Percentiles rank a stretch among this genome's conserved stretches.
These are phyloP conservation scores for Camellia japonica DNA, from an alignment of 148 eudicot genomes.

Conservation along the genomic window DNA sequence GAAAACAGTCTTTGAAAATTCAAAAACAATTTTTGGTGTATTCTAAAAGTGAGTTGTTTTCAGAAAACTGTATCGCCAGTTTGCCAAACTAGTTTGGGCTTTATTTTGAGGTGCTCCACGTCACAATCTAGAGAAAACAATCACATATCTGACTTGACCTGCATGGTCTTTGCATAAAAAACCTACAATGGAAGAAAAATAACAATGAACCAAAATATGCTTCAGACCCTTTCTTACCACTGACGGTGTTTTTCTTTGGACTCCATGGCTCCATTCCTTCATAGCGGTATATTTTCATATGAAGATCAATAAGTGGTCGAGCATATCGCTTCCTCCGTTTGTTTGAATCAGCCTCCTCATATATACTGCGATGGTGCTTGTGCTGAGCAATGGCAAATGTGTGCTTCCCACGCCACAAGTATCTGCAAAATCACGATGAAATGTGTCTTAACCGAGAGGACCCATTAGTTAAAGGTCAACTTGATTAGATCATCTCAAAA, in stretches of 20 bases:
- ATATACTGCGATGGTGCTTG: constrained; percentile 81
- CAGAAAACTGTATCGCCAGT: too few species aligned
- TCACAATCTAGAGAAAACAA: too few species aligned
- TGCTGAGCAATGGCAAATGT: constrained; percentile 96
- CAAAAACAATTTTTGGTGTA: too few species aligned
- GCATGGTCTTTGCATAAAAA: neutral
- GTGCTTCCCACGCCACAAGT: constrained; percentile 94
- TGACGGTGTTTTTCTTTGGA: constrained; percentile 55
- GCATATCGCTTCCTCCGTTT: constrained; percentile 98
- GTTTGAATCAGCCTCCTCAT: constrained; percentile 98
- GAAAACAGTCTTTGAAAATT: too few species aligned
- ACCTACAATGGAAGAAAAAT: neutral
- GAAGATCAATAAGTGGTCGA: constrained; percentile 90
- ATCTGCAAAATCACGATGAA: constrained; percentile 40
- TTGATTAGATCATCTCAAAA: neutral
- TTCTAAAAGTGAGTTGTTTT: too few species aligned
- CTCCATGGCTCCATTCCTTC: constrained; percentile 94
- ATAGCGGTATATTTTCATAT: constrained; percentile 84
- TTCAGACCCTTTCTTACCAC: constrained; percentile 54
- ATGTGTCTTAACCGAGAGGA: neutral
- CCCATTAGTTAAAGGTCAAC: constrained; percentile 5
- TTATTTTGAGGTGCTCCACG: neutral
- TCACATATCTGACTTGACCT: neutral
- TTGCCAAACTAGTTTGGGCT: neutral
- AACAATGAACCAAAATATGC: neutral